These are phyloP conservation scores for Fusarium nematophilum DNA, from an alignment of 2,329 filamentous ascomycete genomes.

Conservation along the genomic window DNA sequence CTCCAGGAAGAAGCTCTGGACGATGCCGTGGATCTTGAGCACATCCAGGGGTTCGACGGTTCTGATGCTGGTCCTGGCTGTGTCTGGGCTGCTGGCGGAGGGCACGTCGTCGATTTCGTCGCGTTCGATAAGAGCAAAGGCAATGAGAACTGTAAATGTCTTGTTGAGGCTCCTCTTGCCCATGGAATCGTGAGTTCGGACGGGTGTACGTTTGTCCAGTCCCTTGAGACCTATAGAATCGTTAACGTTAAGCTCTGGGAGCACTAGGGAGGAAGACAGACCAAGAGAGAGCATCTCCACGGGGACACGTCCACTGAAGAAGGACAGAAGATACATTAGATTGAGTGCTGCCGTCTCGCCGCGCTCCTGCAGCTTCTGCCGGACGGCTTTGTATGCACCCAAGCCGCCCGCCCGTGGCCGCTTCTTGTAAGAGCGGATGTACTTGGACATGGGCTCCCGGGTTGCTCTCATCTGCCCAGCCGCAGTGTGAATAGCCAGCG, in stretches of 20 bases:
- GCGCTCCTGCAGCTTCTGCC: conserved; percentile 36
- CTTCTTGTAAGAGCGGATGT: conserved; percentile 38
- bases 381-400: conserved; percentile 39
- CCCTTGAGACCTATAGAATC: conserved; percentile 26
- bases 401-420: conserved; percentile 34
- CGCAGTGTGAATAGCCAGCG: conserved; percentile 37
- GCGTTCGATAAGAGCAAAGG: conserved; percentile 41
- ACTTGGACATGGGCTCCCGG: conserved; percentile 39
- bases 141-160: conserved; percentile 40
- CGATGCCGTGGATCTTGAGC: conserved; percentile 37
- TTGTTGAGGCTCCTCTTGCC: conserved; percentile 41
- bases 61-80: conserved; percentile 8
- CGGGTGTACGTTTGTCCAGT: conserved; percentile 39
- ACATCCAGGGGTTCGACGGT: conserved; percentile 36
- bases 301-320: conserved; percentile 38
- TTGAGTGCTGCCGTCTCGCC: conserved; percentile 40
- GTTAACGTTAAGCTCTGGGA: not conserved
- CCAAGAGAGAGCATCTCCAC: conserved; percentile 42
- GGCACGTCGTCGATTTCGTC: conserved; percentile 40
- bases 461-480: conserved; percentile 37
- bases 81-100: conserved; percentile 23
- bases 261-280: not conserved
- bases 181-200: conserved; percentile 30
- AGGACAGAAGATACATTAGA: conserved; percentile 39
- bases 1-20: conserved; percentile 41